Evolutionary conservation across 2,329 filamentous ascomycete species (phyloP).

Genomic region (Aureobasidium namibiae): DNA sequence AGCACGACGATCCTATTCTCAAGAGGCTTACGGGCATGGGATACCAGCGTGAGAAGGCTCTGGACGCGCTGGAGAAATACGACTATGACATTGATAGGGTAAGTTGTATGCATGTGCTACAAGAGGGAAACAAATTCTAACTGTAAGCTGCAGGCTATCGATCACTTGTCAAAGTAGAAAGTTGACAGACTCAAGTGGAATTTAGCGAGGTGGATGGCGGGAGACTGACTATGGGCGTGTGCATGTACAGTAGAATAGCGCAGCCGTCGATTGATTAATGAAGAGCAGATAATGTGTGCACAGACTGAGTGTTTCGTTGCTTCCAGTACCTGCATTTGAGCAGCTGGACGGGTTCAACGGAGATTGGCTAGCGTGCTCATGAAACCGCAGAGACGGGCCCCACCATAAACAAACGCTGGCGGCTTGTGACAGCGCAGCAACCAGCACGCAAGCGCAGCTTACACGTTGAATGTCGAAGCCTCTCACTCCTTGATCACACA

Average conservation of each 20-base stretch:
- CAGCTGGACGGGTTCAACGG: not conserved
- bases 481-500: not conserved
- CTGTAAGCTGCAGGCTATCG: conserved; percentile 12
- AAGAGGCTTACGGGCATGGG: conserved; percentile 89
- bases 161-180: conserved; percentile 14
- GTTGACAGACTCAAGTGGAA: conserved; percentile 3
- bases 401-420: too few species aligned
- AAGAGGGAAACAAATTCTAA: not conserved
- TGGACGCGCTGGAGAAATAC: conserved; percentile 81
- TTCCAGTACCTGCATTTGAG: not conserved
- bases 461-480: not conserved
- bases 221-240: too few species aligned
- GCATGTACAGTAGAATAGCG: too few species aligned
- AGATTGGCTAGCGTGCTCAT: not conserved
- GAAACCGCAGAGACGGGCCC: not conserved
- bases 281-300: not conserved
- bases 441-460: not conserved
- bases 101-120: conserved; percentile 30
- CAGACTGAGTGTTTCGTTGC: not conserved
- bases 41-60: conserved; percentile 63
- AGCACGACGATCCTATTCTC: conserved; percentile 84
- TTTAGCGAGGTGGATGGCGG: conserved; percentile 6
- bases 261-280: too few species aligned
- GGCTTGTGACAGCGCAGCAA: not conserved
- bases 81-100: conserved; percentile 96